A percentile compares a stretch with the other conserved stretches of the same genome.
Conservation (phyloP, 225 moss, liverwort and hornwort genomes). For the Polytrichum commune region DNA sequence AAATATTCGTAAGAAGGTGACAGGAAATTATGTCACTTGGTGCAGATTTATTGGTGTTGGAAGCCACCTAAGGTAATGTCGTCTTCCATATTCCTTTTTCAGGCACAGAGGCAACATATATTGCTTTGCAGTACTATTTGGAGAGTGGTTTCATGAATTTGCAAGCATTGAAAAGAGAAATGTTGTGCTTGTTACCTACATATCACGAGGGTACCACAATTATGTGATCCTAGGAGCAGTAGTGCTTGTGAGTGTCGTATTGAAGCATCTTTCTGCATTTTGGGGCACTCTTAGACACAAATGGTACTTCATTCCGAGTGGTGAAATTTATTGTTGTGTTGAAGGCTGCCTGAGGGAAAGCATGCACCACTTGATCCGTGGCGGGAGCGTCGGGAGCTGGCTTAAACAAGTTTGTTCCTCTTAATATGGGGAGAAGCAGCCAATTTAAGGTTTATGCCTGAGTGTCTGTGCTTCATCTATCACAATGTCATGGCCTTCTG, state of each 20-base stretch:
- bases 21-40: slow-evolving; percentile 86
- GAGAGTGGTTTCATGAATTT: no score
- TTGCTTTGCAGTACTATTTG: no score
- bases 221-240: no score
- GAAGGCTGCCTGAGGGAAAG: slow-evolving; percentile 33
- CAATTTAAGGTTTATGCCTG: slow-evolving; percentile 94
- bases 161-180: no score
- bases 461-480: slow-evolving; percentile 94
- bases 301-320: slow-evolving; percentile 1
- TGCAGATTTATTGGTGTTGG: slow-evolving; percentile 71
- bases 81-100: no score
- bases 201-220: no score
- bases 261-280: no score
- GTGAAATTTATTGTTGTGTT: slow-evolving; percentile 3
- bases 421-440: slow-evolving; percentile 99
- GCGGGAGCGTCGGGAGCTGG: slow-evolving; percentile 48
- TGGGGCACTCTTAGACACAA: no score
- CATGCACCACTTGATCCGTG: slow-evolving; percentile 26
- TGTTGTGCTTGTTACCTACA: no score
- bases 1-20: slow-evolving; percentile 63
- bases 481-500: slow-evolving; percentile 61
- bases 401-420: slow-evolving; percentile 85
- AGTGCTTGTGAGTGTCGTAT: no score
- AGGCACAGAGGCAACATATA: no score
- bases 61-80: slow-evolving; percentile 40